Evolutionary conservation across 345 rosid genomes (phyloP).

Genomic region (Diplotaxis tenuifolia): DNA sequence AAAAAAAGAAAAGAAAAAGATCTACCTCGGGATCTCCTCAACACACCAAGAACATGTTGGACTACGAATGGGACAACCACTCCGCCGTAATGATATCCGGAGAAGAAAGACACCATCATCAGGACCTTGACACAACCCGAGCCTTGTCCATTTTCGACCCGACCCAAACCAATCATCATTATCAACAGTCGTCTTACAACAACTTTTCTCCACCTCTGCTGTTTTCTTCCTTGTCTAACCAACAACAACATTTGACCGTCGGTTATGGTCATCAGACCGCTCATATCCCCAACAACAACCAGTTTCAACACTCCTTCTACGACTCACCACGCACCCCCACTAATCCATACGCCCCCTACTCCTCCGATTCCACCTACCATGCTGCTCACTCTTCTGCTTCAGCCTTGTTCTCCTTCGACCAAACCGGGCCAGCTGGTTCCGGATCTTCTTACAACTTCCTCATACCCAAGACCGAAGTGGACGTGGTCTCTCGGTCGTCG

Average conservation of each 20-base stretch:
- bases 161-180: slow-evolving; percentile 15
- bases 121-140: slow-evolving; percentile 51
- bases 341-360: slow-evolving; percentile 31
- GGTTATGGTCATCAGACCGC: slow-evolving; percentile 27
- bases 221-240: slow-evolving; percentile 32
- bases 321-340: slow-evolving; percentile 48
- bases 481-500: slow-evolving; percentile 42
- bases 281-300: slow-evolving; percentile 30
- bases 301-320: slow-evolving; percentile 43
- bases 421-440: neutral
- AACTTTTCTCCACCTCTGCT: slow-evolving; percentile 29
- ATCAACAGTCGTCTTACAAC: slow-evolving; percentile 30
- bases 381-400: slow-evolving; percentile 29
- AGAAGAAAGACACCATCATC: slow-evolving; percentile 37
- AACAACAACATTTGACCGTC: slow-evolving; percentile 19
- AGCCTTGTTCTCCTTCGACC: slow-evolving; percentile 47
- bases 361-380: slow-evolving; percentile 37
- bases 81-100: slow-evolving; percentile 45
- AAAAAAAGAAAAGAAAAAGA: neutral
- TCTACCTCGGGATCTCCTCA: slow-evolving; percentile 40
- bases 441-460: slow-evolving; percentile 35
- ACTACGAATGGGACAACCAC: slow-evolving; percentile 84
- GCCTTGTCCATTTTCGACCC: slow-evolving; percentile 43
- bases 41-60: slow-evolving; percentile 52
- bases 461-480: slow-evolving; percentile 67